A percentile compares a stretch with the other conserved stretches of the same genome.
Evolutionary conservation across 352 stramenopile species (phyloP).

Genomic region (Pythium brassicae): DNA sequence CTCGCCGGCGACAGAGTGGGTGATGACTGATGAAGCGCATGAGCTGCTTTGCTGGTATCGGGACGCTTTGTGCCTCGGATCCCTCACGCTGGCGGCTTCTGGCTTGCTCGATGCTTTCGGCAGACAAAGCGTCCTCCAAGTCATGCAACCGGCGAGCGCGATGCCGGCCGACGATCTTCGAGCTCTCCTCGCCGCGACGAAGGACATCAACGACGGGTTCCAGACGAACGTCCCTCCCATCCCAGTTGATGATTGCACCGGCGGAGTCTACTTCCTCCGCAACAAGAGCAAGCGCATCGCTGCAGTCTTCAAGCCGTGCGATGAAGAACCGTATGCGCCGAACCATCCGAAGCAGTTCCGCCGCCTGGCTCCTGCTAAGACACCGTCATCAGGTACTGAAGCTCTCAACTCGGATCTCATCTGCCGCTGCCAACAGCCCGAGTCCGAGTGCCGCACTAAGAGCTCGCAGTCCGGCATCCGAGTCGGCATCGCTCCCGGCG

Average conservation of each 20-base stretch:
- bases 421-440: neutral
- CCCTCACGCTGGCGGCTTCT: neutral
- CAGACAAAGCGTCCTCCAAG: neutral
- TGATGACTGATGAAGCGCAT: no score
- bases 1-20: no score
- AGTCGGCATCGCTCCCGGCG: constrained; percentile 36
- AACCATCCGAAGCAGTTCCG: constrained; percentile 57
- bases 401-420: neutral
- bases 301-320: constrained; percentile 58
- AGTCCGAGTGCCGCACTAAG: neutral
- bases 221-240: constrained; percentile 29
- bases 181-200: constrained; percentile 19
- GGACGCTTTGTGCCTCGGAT: neutral
- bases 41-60: no score
- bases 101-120: neutral
- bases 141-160: neutral
- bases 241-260: constrained; percentile 54
- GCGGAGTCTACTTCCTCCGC: constrained; percentile 61
- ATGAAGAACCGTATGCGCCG: constrained; percentile 58
- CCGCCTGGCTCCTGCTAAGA: neutral
- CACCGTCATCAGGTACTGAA: neutral
- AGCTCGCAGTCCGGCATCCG: constrained; percentile 26
- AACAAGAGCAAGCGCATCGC: constrained; percentile 34
- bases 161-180: neutral
- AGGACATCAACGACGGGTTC: constrained; percentile 30